These are phyloP conservation scores for Termitomyces sp. DNA, from an alignment of 768 basidiomycete species.

Conservation along the genomic window DNA sequence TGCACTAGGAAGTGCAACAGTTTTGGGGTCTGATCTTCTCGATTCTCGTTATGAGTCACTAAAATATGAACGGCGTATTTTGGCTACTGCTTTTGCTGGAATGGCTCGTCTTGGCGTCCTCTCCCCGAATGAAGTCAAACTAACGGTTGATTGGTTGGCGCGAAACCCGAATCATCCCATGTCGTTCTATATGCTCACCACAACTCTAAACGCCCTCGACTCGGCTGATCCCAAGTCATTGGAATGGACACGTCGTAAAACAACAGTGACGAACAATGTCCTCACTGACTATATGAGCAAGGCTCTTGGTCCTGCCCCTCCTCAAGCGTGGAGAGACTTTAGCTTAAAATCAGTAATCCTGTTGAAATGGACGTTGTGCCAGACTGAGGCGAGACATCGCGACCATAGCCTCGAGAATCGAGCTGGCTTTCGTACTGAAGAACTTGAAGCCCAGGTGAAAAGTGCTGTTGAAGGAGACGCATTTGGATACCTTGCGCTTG, in stretches of 20 bases:
- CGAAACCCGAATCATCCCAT: slow-evolving; percentile 62
- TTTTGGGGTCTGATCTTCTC: slow-evolving; percentile 62
- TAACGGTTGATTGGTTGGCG: slow-evolving; percentile 67
- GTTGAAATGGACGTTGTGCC: slow-evolving; percentile 87
- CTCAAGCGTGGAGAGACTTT: slow-evolving; percentile 56
- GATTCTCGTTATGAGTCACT: slow-evolving; percentile 68
- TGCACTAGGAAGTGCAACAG: slow-evolving; percentile 32
- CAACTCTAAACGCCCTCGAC: slow-evolving; percentile 64
- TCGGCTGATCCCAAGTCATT: slow-evolving; percentile 49
- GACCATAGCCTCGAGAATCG: slow-evolving; percentile 60
- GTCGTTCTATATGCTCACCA: slow-evolving; percentile 62
- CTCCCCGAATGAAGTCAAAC: slow-evolving; percentile 53
- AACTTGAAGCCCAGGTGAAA: slow-evolving; percentile 78
- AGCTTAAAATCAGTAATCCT: slow-evolving; percentile 68
- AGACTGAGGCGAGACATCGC: slow-evolving; percentile 69
- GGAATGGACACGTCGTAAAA: slow-evolving; percentile 40
- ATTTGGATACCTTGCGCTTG: slow-evolving; percentile 65
- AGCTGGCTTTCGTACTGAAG: slow-evolving; percentile 67
- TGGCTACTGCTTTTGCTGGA: slow-evolving; percentile 59
- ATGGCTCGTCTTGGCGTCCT: slow-evolving; percentile 62
- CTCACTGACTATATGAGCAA: slow-evolving; percentile 56
- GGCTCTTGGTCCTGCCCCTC: slow-evolving; percentile 41
- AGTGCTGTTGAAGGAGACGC: slow-evolving; percentile 80
- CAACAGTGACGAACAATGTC: slow-evolving; percentile 39
- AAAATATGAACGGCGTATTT: slow-evolving; percentile 64